These are phyloP conservation scores for Ceratocystis diversiconidia DNA, from an alignment of 2,329 filamentous ascomycete species.

Conservation along the genomic window DNA sequence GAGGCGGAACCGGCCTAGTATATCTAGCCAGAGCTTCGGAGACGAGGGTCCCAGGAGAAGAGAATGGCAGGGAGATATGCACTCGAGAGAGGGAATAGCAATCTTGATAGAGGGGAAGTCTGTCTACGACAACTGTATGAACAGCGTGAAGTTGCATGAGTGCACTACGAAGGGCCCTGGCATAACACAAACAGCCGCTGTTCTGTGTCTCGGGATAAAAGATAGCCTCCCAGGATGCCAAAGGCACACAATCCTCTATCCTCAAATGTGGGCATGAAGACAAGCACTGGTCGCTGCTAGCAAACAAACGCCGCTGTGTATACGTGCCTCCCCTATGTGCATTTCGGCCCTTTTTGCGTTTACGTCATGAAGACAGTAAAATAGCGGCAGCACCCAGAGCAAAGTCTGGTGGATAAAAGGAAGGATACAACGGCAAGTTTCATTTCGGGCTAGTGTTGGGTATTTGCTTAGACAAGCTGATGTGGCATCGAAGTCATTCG, in stretches of 20 bases:
- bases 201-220: too few relatives aligned
- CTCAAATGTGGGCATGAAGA: neutral
- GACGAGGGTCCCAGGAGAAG: neutral
- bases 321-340: neutral
- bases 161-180: too few relatives aligned
- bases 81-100: too few relatives aligned
- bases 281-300: neutral
- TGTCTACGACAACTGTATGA: too few relatives aligned
- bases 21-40: neutral
- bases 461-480: neutral
- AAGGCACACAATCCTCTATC: neutral
- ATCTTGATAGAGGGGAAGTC: too few relatives aligned
- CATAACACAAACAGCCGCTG: too few relatives aligned
- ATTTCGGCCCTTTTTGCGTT: constrained; percentile 1
- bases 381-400: neutral
- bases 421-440: neutral
- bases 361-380: neutral
- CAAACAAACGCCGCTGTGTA: neutral
- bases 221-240: neutral
- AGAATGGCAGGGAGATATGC: too few relatives aligned
- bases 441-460: neutral
- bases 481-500: neutral
- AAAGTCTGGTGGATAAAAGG: neutral
- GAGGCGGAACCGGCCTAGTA: neutral
- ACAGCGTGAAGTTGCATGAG: too few relatives aligned